Evolutionary conservation across 2,329 filamentous ascomycete species (phyloP).

Genomic region (Penicillium sp.): DNA sequence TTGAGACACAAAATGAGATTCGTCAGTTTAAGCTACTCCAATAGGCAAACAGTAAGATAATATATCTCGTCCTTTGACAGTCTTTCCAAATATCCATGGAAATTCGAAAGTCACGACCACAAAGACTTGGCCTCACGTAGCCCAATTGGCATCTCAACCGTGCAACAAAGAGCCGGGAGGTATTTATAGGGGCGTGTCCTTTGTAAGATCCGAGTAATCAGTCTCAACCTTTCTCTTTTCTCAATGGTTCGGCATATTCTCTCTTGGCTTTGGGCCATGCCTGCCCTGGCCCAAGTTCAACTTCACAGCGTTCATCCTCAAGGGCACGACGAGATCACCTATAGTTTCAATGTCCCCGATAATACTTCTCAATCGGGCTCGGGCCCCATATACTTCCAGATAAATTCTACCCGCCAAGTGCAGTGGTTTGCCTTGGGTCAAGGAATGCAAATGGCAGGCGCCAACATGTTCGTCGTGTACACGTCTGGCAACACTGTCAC

Average conservation of each 20-base stretch:
- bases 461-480: slow-evolving; percentile 55
- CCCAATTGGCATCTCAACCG: slow-evolving; percentile 1
- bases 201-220: not conserved
- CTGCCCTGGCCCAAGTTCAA: slow-evolving; percentile 11
- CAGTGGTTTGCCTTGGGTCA: slow-evolving; percentile 51
- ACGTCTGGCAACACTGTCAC: slow-evolving; percentile 49
- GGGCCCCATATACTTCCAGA: slow-evolving; percentile 52
- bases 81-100: not conserved
- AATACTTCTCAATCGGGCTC: slow-evolving; percentile 43
- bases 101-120: not conserved
- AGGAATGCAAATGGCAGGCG: slow-evolving; percentile 45
- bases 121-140: slow-evolving; percentile 1
- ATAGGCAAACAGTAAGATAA: not conserved
- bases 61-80: not conserved
- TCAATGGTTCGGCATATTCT: not conserved
- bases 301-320: slow-evolving; percentile 11
- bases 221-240: not conserved
- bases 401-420: slow-evolving; percentile 46
- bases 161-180: not conserved
- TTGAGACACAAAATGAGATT: not conserved
- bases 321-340: slow-evolving; percentile 22
- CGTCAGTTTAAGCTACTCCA: not conserved
- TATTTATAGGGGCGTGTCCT: slow-evolving; percentile 4
- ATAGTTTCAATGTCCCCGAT: slow-evolving; percentile 48
- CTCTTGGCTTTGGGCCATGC: slow-evolving; percentile 6